Evolutionary conservation across 352 stramenopile species (phyloP), one percentile per base, ranked within the genome.

Genomic region (Phytophthora pinifolia): DNA sequence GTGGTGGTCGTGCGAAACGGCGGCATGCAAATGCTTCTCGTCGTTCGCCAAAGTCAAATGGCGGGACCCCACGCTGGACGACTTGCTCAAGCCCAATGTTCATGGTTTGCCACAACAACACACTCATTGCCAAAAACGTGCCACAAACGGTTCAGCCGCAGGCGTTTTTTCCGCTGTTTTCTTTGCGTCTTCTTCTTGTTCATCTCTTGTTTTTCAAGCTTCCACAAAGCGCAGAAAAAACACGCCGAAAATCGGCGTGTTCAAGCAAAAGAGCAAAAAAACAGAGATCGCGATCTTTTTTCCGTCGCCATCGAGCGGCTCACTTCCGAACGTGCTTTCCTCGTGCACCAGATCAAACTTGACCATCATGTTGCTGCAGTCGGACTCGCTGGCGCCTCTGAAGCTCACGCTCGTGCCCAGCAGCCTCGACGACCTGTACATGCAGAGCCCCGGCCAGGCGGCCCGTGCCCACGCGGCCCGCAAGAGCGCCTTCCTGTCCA

Each of bases 401-500:
- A 75, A 74, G 45, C 57, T 74, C 35, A 66, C 71, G 25, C 55
- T 65, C 22, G 51, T 79, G 3, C 39, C 66, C 17, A 62, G 35
- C 20, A 54, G 34, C 9, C 15, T 46, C 9, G 15, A 25, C 38
- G 42, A 62, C 22, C 22, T 27, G 22, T 27, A 27, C 22, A 27
- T 27, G 22, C 22, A 27, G 22, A 27, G 22, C 22, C 22, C 22
- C 32, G 59, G 59, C 15, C 44, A 61, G n/a, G 63, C 72, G 4
- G 64, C 71, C 6, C 47, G 54, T 13, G 45, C 64, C 9, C 55
- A 71, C 20, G 72, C 67, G n/a, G 64, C 60, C 15, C 67, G 70
- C 15, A 83, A 80, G 48, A 73, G 65, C 32, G 59, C 70, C 17
- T 70, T 88, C 61, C 47, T 85, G 37, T 65, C 62, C 17, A 69